A percentile compares a stretch with the other conserved stretches of the same genome.
These are phyloP conservation scores for Aristolochia fimbriata DNA, from an alignment of 164 flowering plant species.

Conservation along the genomic window DNA sequence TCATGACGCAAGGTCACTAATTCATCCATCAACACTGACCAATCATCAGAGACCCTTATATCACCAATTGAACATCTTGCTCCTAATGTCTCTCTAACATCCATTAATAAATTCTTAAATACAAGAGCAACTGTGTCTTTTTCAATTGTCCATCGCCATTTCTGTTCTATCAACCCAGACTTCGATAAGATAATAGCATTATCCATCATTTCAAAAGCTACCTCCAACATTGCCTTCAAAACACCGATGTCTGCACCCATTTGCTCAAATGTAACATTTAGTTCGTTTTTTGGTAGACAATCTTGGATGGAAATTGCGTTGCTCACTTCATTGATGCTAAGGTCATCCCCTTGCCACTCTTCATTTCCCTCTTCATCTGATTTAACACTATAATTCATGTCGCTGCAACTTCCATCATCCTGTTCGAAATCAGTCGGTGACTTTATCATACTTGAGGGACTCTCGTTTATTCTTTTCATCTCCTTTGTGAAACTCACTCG, in stretches of 20 bases:
- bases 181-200: conserved; percentile 34
- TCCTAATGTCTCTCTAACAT: conserved; percentile 20
- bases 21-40: conserved; percentile 30
- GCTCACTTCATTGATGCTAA: conserved; percentile 1
- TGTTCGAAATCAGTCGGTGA: conserved; percentile 7
- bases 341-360: background rate
- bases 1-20: conserved; percentile 27
- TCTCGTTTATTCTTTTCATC: conserved; percentile 12
- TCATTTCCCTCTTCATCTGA: background rate
- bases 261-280: conserved; percentile 28
- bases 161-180: conserved; percentile 42
- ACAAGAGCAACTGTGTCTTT: conserved; percentile 24
- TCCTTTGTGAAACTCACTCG: conserved; percentile 15
- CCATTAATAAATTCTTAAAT: conserved; percentile 29
- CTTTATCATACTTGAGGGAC: background rate
- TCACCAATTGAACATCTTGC: conserved; percentile 10
- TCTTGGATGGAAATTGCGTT: conserved; percentile 1
- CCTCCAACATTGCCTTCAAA: conserved; percentile 54
- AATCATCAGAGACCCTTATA: conserved; percentile 9
- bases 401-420: conserved; percentile 9
- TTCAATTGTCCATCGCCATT: conserved; percentile 51
- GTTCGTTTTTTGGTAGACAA: conserved; percentile 10
- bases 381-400: background rate
- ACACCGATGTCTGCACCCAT: conserved; percentile 59
- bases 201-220: conserved; percentile 56